These are phyloP conservation scores for Cyclocybe cylindracea DNA, from an alignment of 768 basidiomycete species.

Conservation along the genomic window DNA sequence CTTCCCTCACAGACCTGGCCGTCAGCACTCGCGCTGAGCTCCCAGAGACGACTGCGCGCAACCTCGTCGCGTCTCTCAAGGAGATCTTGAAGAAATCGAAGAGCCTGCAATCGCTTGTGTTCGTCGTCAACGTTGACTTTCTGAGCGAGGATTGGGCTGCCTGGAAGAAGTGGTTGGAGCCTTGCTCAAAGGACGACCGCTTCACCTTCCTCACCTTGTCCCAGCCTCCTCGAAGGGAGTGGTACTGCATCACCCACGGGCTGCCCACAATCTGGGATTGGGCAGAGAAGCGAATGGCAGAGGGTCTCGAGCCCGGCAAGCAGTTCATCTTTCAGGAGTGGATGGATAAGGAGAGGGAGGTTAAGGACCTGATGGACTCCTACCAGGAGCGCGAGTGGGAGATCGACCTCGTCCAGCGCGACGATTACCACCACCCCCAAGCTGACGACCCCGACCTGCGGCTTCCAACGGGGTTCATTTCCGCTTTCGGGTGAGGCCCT, in stretches of 20 bases:
- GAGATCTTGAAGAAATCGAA: conserved; percentile 16
- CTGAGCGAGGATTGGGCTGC: conserved; percentile 2
- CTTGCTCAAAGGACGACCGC: conserved; percentile 17
- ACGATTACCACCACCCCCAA: conserved; percentile 6
- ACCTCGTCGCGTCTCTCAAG: conserved; percentile 15
- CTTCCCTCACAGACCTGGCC: conserved; percentile 33
- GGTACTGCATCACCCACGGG: conserved; percentile 18
- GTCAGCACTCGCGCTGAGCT: conserved; percentile 29
- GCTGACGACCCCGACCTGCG: conserved; percentile 6
- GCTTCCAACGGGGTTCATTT: too few relatives aligned
- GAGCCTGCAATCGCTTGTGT: conserved; percentile 16
- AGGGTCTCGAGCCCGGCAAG: neutral
- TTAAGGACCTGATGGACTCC: neutral
- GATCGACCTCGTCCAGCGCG: conserved; percentile 22
- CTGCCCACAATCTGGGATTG: conserved; percentile 18
- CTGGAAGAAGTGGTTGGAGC: conserved; percentile 15
- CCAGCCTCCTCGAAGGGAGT: conserved; percentile 21
- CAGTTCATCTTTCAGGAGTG: neutral
- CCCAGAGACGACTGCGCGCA: conserved; percentile 12
- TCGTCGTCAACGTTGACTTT: conserved; percentile 11
- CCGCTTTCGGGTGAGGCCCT: too few relatives aligned
- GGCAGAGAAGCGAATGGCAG: conserved; percentile 10
- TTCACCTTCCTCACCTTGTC: conserved; percentile 24
- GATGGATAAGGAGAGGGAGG: neutral
- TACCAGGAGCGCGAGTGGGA: conserved; percentile 15